Evolutionary conservation across 2,329 filamentous ascomycete genomes (phyloP).

Genomic region (Ceratocystis cubensis): DNA sequence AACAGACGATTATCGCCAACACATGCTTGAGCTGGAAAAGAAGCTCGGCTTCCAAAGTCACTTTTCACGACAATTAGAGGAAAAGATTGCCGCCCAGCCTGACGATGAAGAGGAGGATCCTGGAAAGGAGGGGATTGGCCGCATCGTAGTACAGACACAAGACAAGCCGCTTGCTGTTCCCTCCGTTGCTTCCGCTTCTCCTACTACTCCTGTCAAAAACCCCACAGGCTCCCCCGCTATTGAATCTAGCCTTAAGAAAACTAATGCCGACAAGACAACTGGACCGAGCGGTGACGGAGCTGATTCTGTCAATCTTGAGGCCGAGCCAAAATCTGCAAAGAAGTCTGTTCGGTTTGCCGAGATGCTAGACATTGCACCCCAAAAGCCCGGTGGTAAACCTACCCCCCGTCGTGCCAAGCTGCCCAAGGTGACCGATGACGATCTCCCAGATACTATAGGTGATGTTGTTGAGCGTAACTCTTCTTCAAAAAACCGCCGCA

Average conservation of each 20-base stretch:
- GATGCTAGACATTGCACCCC: conserved; percentile 54
- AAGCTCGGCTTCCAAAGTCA: conserved; percentile 51
- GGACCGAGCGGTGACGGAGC: conserved; percentile 19
- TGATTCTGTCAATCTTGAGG: conserved; percentile 16
- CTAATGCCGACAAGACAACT: conserved; percentile 22
- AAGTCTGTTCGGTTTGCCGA: conserved; percentile 77
- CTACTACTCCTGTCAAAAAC: not conserved
- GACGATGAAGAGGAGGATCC: conserved; percentile 30
- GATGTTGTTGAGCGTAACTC: conserved; percentile 40
- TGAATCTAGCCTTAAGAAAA: conserved; percentile 27
- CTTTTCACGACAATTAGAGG: conserved; percentile 35
- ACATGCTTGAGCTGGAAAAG: conserved; percentile 78
- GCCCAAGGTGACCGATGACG: conserved; percentile 23
- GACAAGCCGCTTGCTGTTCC: conserved; percentile 18
- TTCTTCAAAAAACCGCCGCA: conserved; percentile 22
- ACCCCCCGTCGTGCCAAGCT: conserved; percentile 16
- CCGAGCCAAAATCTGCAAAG: conserved; percentile 27
- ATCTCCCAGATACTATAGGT: conserved; percentile 28
- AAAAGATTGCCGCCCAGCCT: conserved; percentile 36
- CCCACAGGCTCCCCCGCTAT: not conserved
- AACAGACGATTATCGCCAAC: conserved; percentile 59
- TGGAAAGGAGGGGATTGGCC: conserved; percentile 43
- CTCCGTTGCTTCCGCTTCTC: not conserved
- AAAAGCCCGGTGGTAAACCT: conserved; percentile 22
- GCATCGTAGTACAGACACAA: conserved; percentile 37